Evolutionary conservation across 495 filamentous ascomycete species (phyloP), one percentile per base, ranked within the genome.

Genomic region (Annulohypoxylon nitens): DNA sequence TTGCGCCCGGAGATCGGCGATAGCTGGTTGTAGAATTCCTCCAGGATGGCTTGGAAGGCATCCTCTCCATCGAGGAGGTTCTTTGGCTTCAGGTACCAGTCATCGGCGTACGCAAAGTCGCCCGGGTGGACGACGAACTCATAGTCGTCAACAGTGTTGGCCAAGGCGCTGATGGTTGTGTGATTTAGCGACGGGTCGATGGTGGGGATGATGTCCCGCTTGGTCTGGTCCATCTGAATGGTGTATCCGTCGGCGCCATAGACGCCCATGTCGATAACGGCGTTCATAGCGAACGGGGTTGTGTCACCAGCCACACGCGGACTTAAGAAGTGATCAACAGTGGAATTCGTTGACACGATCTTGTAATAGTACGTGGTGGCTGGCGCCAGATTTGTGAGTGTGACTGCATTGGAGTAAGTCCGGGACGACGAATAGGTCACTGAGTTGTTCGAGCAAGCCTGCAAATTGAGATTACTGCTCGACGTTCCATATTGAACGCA

Each of bases 81-180:
- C 61, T 81, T 76, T 4, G 78, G 70, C 51, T 68, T 81, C 11
- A 80, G 64, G 51, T 80, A 76, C 84, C 84, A 86, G 62, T 86
- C 84, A 55, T 86, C 84, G 14, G 84, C 84, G 47, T 86, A 86
- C 0, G 75, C 84, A 26, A 86, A 76, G 65, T 86, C 84, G 6
- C 84, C 84, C 2, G 88, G 88, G 73, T 90, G 89, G 39, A 90
- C 80, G 51, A 90, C 76, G 18, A 90, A 78, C 67, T 90, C 89
- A 76, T 90, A 90, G 75, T 87, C 82, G 53, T 90, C 76, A 43
- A 88, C 80, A 3, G 84, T 89, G 5, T 77, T 70, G 0, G 87
- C 88, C 0, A 91, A 82, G 20, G 84, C 85, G 20, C 80, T 83
- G 69, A 90, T 90, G 45, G 89, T 91, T 18, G 86, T 87, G 76